Percentiles rank a stretch among this genome's conserved stretches.
These are phyloP conservation scores for Monosporascus sp. DNA, from an alignment of 2,329 filamentous ascomycete species.

Conservation along the genomic window DNA sequence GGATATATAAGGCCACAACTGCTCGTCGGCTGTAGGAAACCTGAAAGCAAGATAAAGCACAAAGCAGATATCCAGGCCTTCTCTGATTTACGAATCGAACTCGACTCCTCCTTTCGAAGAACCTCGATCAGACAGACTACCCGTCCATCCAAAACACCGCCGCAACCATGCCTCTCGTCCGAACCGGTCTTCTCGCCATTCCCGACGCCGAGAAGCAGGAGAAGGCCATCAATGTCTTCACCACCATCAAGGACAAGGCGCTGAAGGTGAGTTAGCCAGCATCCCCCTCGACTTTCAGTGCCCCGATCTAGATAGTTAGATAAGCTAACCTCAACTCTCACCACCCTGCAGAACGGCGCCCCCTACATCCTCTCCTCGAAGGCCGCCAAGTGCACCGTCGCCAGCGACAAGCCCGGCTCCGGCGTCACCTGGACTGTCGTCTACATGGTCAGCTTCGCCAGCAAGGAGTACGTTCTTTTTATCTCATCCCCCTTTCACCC, in stretches of 20 bases:
- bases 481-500: not conserved
- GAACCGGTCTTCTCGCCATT: not conserved
- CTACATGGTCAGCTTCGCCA: not conserved
- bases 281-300: not conserved
- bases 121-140: not conserved
- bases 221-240: not conserved
- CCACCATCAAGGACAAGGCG: not conserved
- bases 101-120: not conserved
- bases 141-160: not conserved
- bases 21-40: not conserved
- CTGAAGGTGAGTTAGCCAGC: not conserved
- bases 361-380: not conserved
- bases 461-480: not conserved
- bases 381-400: not conserved
- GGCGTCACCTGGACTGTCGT: not conserved
- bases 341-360: not conserved
- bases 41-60: not conserved
- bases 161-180: not conserved
- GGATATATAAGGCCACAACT: not conserved
- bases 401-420: not conserved
- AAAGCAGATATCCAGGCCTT: not conserved
- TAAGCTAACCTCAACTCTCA: not conserved
- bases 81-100: not conserved
- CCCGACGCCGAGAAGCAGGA: not conserved
- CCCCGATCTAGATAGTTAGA: not conserved